Evolutionary conservation across 2,329 filamentous ascomycete species (phyloP).

Genomic region (Penicillium sp.): DNA sequence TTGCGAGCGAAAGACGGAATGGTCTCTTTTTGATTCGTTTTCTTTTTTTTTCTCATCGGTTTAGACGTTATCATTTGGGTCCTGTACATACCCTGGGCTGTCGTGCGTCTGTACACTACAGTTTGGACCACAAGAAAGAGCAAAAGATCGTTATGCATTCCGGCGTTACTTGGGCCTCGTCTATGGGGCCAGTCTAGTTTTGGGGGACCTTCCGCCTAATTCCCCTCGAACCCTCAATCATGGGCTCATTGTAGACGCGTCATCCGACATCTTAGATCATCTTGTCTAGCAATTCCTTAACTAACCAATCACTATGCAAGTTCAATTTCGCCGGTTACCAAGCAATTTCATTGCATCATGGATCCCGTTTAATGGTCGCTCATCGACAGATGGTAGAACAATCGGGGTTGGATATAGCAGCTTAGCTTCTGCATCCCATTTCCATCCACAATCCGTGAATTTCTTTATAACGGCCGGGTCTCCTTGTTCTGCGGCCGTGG

Average conservation of each 20-base stretch:
- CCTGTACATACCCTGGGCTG: conserved; percentile 45
- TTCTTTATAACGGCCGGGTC: conserved; percentile 31
- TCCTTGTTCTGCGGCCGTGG: conserved; percentile 24
- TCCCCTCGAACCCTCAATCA: neutral
- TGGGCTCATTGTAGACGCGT: conserved; percentile 1
- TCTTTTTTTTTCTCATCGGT: conserved; percentile 28
- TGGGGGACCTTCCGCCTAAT: conserved; percentile 2
- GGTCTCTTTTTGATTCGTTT: conserved; percentile 35
- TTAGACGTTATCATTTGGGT: conserved; percentile 43
- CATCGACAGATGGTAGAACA: conserved; percentile 11
- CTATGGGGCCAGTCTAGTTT: neutral
- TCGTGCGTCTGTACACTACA: conserved; percentile 41
- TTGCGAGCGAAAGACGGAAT: conserved; percentile 44
- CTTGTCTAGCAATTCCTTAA: neutral
- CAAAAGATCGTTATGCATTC: conserved; percentile 38
- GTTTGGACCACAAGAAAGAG: conserved; percentile 36
- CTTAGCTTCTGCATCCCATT: conserved; percentile 35
- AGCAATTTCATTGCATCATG: conserved; percentile 36
- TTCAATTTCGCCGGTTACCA: conserved; percentile 28
- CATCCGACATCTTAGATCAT: neutral
- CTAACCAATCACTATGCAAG: neutral
- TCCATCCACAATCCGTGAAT: conserved; percentile 39
- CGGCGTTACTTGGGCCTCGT: conserved; percentile 20
- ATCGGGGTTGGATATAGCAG: conserved; percentile 36
- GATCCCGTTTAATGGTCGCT: conserved; percentile 27